Evolutionary conservation across 352 stramenopile genomes (phyloP).

Genomic region (Globisporangium echinulatum): DNA sequence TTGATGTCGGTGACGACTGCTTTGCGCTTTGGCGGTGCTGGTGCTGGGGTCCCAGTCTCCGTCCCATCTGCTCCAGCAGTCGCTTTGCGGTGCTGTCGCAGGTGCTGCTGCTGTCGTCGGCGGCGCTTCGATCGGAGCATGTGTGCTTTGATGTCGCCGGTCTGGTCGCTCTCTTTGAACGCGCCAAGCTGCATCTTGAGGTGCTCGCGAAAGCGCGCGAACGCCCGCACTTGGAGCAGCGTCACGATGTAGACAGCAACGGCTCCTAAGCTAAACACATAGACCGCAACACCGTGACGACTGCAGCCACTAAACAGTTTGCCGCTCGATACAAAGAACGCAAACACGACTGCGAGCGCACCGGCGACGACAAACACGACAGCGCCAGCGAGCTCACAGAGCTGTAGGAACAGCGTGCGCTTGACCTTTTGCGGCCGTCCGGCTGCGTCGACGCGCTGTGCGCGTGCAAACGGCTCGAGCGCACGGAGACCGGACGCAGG

Average conservation of each 20-base stretch:
- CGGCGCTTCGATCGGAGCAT: slow-evolving; percentile 43
- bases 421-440: slow-evolving; percentile 61
- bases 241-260: slow-evolving; percentile 53
- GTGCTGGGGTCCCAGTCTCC: neutral
- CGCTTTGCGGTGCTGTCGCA: slow-evolving; percentile 17
- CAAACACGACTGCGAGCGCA: slow-evolving; percentile 54
- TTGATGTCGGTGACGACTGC: slow-evolving; percentile 49
- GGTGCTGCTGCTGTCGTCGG: slow-evolving; percentile 46
- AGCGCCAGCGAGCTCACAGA: slow-evolving; percentile 56
- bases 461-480: slow-evolving; percentile 72
- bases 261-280: slow-evolving; percentile 37
- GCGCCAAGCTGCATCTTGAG: slow-evolving; percentile 80
- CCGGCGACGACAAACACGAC: slow-evolving; percentile 44
- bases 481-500: slow-evolving; percentile 43
- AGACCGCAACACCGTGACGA: slow-evolving; percentile 27
- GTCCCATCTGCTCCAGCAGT: too few relatives aligned
- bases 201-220: slow-evolving; percentile 67
- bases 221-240: slow-evolving; percentile 44
- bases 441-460: slow-evolving; percentile 23
- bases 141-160: slow-evolving; percentile 58
- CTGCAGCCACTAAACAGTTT: slow-evolving; percentile 50
- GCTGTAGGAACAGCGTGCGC: slow-evolving; percentile 60
- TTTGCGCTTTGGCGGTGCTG: slow-evolving; percentile 76
- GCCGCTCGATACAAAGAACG: slow-evolving; percentile 52
- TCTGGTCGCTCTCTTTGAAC: slow-evolving; percentile 78